Evolutionary conservation across 306 rosid species (phyloP).

Genomic region (Cucumis sativus): DNA sequence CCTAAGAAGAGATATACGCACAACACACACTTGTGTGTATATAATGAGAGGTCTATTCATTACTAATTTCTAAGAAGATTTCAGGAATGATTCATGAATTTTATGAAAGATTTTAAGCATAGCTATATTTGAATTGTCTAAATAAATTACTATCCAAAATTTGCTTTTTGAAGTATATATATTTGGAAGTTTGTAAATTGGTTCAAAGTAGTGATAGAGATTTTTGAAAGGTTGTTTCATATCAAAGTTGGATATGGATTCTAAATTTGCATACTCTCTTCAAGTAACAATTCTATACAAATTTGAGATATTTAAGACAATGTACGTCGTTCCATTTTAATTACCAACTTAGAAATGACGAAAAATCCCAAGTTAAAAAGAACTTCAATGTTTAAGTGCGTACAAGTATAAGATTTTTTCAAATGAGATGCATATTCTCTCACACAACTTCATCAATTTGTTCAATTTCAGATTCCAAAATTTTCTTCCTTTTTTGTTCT

Average conservation of each 20-base stretch:
- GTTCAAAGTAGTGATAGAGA: not conserved
- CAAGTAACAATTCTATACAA: too few species aligned
- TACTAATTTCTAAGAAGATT: not conserved
- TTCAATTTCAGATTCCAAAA: not conserved
- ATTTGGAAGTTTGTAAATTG: not conserved
- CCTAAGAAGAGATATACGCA: not conserved
- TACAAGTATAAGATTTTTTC: not conserved
- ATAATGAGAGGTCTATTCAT: not conserved
- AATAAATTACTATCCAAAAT: too few species aligned
- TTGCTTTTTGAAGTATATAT: not conserved
- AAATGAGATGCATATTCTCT: not conserved
- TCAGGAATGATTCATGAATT: not conserved
- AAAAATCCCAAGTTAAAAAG: not conserved
- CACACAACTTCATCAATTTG: not conserved
- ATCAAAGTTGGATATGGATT: not conserved
- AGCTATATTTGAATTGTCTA: not conserved
- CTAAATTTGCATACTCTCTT: too few species aligned
- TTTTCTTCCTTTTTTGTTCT: not conserved
- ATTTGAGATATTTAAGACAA: too few species aligned
- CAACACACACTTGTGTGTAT: not conserved
- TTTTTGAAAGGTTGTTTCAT: too few species aligned
- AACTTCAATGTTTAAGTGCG: not conserved
- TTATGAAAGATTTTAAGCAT: not conserved
- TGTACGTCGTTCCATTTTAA: too few species aligned
- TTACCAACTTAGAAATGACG: too few species aligned